Conservation (phyloP, 164 flowering plant species). For the Magnolia kwangsiensis region DNA sequence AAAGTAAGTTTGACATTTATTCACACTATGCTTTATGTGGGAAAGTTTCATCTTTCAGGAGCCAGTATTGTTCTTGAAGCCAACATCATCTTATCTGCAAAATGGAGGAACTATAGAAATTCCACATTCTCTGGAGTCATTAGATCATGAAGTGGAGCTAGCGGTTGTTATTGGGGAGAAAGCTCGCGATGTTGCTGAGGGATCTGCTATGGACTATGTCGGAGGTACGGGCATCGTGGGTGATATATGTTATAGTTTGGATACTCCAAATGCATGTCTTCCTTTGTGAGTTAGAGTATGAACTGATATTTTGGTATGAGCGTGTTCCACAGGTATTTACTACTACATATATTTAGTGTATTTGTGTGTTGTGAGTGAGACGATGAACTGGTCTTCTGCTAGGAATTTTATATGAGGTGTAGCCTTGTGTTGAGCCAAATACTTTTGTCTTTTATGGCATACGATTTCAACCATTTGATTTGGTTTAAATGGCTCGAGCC, state of each 20-base stretch:
- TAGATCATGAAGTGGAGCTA: conserved; percentile 89
- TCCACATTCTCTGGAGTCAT: conserved; percentile 63
- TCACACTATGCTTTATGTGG: not conserved
- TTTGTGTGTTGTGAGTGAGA: too few relatives aligned
- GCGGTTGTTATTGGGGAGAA: conserved; percentile 77
- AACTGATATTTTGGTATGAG: too few relatives aligned
- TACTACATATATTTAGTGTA: too few relatives aligned
- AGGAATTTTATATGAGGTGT: too few relatives aligned
- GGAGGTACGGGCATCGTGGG: conserved; percentile 45
- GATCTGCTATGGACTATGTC: conserved; percentile 83
- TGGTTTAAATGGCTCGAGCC: too few relatives aligned
- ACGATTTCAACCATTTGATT: too few relatives aligned
- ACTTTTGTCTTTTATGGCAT: too few relatives aligned
- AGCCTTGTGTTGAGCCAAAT: too few relatives aligned
- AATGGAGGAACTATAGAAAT: conserved; percentile 87
- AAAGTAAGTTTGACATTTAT: not conserved
- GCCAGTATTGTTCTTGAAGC: conserved; percentile 92
- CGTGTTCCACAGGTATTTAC: too few relatives aligned
- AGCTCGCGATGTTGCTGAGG: conserved; percentile 81
- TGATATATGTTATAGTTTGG: not conserved
- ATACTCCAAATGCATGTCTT: not conserved
- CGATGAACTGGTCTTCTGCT: too few relatives aligned
- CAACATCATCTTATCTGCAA: conserved; percentile 83
- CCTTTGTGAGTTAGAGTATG: too few relatives aligned
- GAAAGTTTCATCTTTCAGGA: conserved; percentile 40